Base-by-base conservation (phyloP, 495 filamentous ascomycete species). In the Penicillium cinerascens region DNA sequence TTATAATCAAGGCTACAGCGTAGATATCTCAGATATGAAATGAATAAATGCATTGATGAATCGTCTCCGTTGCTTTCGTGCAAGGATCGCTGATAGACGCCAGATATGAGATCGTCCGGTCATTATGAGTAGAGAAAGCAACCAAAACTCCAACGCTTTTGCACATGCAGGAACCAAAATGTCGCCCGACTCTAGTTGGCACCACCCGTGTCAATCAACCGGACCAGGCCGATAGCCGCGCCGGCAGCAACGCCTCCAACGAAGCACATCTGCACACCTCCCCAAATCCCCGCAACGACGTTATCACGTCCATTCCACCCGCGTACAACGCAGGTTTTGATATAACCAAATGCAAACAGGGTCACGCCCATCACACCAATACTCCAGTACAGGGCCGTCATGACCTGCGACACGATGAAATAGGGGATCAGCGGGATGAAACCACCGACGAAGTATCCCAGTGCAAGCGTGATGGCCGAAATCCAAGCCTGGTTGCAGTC, bases 371-470 rank as follows among this genome's bases (percentile, higher is more conserved):
- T 90, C 9, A 90, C 77, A 0, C 67, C 75, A 44, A 90, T 84
- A 52, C 85, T 89, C 72, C 79, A 83, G 42, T 77, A 77, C 54
- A 92, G 65, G n/a, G 84, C 88, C 6, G 68, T 54, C 20, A 74
- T 64, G 4, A 89, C 81, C 27, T 76, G 59, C 2, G 65, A 52
- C 16, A 83, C 79, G 55, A 85, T 82, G 59, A 91, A 85, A 62
- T 91, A 91, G 5, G 87, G 88, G 43, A 88, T 71, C 9, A 91
- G 70, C 4, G 87, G 87, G 4, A 90, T 74, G 41, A 87, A 76
- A 1, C 88, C 88, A 22, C 87, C 88, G 18, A 91, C 64, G 49
- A 89, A 80, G 64, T 91, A 91, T 0, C 84, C 86, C 13, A 84
- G 56, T 0, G 85, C 82, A n/a, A 91, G 79, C 0, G 82, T 85